A percentile compares a stretch with the other conserved stretches of the same genome.
These are phyloP conservation scores for Cubamyces sp. DNA, from an alignment of 768 basidiomycete genomes.

Conservation along the genomic window DNA sequence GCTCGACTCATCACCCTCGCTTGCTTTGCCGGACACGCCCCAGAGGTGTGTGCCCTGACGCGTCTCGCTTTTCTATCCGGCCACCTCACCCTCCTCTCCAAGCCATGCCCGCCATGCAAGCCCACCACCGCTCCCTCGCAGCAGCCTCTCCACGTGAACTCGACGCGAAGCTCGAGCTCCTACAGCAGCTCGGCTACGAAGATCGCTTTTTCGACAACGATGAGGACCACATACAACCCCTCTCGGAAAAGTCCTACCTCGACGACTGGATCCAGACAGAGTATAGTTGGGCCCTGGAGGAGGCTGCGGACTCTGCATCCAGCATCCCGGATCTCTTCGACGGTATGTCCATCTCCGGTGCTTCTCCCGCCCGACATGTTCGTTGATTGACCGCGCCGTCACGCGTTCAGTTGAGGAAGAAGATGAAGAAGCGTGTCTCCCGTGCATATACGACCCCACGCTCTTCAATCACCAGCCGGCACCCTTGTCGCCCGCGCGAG, in stretches of 20 bases:
- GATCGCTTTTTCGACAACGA: constrained; percentile 16
- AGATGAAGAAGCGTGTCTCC: constrained; percentile 27
- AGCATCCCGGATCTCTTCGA: constrained; percentile 22
- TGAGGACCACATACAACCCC: constrained; percentile 17
- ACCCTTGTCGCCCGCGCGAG: constrained; percentile 3
- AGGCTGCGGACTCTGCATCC: constrained; percentile 23
- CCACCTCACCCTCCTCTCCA: constrained; percentile 11
- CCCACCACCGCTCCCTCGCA: constrained; percentile 13
- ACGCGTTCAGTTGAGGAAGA: constrained; percentile 25
- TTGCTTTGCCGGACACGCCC: constrained; percentile 19
- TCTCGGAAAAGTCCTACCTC: constrained; percentile 14
- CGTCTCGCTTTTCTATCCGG: constrained; percentile 5
- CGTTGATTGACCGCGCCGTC: constrained; percentile 12
- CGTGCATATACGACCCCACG: constrained; percentile 29
- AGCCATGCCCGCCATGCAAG: constrained; percentile 19
- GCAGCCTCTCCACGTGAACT: constrained; percentile 19
- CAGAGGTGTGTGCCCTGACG: constrained; percentile 6
- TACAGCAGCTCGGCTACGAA: constrained; percentile 27
- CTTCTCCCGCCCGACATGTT: background rate
- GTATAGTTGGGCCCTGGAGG: constrained; percentile 24
- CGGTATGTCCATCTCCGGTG: constrained; percentile 7
- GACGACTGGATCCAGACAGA: constrained; percentile 27
- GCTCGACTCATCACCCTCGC: constrained; percentile 13
- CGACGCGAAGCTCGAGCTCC: constrained; percentile 30
- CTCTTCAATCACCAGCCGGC: constrained; percentile 20